A percentile compares a stretch with the other conserved stretches of the same genome.
phyloP scores from a whole-genome alignment of 495 filamentous ascomycete species.

The Apiosordaria backusii region DNA sequence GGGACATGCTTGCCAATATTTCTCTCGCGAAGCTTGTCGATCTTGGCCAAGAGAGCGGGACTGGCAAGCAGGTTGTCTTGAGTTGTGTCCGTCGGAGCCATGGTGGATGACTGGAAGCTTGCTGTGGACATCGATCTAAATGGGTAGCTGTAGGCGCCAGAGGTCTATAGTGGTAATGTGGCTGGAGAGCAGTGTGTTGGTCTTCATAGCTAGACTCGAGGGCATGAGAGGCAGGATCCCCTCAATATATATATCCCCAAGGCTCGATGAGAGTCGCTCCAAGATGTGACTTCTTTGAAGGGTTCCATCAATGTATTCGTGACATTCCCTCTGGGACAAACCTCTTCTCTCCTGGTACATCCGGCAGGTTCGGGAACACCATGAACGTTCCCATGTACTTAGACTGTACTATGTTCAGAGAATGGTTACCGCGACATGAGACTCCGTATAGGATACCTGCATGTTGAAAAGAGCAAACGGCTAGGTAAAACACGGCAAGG shows the following conservation, averaged over 20 bases:
- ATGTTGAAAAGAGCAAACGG: background rate
- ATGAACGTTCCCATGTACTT: background rate
- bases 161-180: background rate
- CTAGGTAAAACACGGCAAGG: background rate
- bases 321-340: background rate
- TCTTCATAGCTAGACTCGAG: background rate
- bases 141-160: background rate
- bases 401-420: background rate
- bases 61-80: constrained; percentile 18
- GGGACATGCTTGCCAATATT: constrained; percentile 38
- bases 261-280: background rate
- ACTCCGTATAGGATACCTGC: background rate
- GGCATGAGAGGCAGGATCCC: background rate
- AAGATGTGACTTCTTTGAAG: background rate
- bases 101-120: background rate
- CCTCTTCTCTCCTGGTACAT: background rate
- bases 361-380: background rate
- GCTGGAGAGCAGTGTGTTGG: background rate
- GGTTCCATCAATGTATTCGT: background rate
- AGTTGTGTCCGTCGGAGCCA: background rate
- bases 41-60: constrained; percentile 28
- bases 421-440: background rate
- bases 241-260: background rate
- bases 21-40: constrained; percentile 40
- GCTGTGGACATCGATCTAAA: background rate